phyloP scores from a whole-genome alignment of 1,284 basidiomycete genomes.

The Neolentinus lepideus region DNA sequence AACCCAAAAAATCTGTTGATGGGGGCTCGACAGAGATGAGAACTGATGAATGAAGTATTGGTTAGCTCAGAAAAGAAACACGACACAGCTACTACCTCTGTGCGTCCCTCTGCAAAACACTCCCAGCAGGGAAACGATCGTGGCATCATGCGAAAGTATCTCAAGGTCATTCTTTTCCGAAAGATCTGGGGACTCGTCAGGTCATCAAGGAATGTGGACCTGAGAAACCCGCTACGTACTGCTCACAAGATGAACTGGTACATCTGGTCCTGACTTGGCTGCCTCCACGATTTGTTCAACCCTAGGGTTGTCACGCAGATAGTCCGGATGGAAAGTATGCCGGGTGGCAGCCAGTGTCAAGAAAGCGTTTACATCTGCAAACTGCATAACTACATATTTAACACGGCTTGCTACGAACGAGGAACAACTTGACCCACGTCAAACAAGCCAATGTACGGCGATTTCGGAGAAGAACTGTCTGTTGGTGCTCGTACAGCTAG shows the following conservation, averaged over 20 bases:
- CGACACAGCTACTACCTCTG: constrained; percentile 40
- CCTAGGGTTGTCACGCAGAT: constrained; percentile 48
- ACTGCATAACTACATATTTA: constrained; percentile 26
- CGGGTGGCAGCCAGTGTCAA: constrained; percentile 71
- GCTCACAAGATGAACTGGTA: constrained; percentile 67
- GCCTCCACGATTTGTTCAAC: constrained; percentile 63
- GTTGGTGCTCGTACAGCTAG: constrained; percentile 48
- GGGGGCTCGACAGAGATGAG: constrained; percentile 37
- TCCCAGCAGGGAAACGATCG: constrained; percentile 52
- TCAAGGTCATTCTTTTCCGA: constrained; percentile 77
- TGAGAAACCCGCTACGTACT: constrained; percentile 38
- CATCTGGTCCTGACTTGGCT: constrained; percentile 54
- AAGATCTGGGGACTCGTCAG: constrained; percentile 40
- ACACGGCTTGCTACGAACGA: too few relatives aligned
- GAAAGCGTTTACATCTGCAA: constrained; percentile 77
- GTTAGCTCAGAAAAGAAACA: not conserved
- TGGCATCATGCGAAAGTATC: constrained; percentile 52
- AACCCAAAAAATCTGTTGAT: constrained; percentile 39
- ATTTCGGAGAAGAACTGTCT: constrained; percentile 12
- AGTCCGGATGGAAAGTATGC: constrained; percentile 54
- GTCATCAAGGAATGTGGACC: not conserved
- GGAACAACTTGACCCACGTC: constrained; percentile 44
- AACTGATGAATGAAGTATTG: constrained; percentile 26
- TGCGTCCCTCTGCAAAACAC: constrained; percentile 65
- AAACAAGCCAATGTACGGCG: constrained; percentile 56